Percentiles rank a stretch among this genome's conserved stretches.
Conservation (phyloP, 2,329 filamentous ascomycete genomes). For the Lachnellula arida region DNA sequence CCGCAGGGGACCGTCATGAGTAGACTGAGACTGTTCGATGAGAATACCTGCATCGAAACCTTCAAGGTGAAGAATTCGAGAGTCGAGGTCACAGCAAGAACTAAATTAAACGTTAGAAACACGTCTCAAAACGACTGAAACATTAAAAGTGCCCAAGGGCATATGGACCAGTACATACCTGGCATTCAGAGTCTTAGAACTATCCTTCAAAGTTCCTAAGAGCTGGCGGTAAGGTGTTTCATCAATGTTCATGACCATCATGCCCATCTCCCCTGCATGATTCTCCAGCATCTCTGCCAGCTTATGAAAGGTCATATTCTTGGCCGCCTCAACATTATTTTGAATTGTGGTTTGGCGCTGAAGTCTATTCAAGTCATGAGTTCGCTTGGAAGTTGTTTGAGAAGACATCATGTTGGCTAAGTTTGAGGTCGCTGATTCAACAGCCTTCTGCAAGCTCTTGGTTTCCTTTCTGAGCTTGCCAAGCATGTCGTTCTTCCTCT, state of each 20-base stretch:
- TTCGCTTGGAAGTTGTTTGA: conserved; percentile 27
- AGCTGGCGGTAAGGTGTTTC: conserved; percentile 13
- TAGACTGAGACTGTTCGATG: conserved; percentile 17
- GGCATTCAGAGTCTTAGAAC: conserved; percentile 3
- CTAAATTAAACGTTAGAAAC: not conserved
- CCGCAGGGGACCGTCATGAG: conserved; percentile 16
- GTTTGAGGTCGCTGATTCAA: conserved; percentile 16
- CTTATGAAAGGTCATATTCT: conserved; percentile 23
- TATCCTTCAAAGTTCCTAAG: conserved; percentile 11
- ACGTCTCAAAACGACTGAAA: too few species aligned
- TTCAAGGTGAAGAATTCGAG: conserved; percentile 18
- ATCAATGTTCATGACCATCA: conserved; percentile 21
- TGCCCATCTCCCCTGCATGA: conserved; percentile 20
- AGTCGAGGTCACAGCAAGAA: conserved; percentile 19
- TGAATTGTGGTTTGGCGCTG: conserved; percentile 25
- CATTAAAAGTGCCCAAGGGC: too few species aligned
- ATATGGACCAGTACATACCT: not conserved
- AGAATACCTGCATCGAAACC: conserved; percentile 23
- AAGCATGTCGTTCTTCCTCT: conserved; percentile 16
- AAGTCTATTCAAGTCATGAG: conserved; percentile 27
- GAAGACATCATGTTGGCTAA: conserved; percentile 27
- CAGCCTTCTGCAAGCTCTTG: conserved; percentile 11
- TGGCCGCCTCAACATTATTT: conserved; percentile 23
- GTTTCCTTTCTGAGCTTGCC: conserved; percentile 13
- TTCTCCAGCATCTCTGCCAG: conserved; percentile 16